A percentile compares a stretch with the other conserved stretches of the same genome.
Conservation (phyloP, 116 monocot genomes). For the Zostera marina region DNA sequence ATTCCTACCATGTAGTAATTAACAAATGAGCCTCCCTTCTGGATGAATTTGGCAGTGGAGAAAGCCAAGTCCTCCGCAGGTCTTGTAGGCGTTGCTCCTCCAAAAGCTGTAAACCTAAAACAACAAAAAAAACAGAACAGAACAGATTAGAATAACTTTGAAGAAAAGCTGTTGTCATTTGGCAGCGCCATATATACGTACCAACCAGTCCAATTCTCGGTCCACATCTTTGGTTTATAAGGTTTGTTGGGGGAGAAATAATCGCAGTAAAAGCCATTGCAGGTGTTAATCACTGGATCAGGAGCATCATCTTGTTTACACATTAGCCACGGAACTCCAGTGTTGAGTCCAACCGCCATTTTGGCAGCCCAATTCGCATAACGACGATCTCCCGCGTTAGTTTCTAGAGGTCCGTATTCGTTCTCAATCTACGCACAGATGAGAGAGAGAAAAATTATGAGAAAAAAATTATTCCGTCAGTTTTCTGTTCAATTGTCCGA, state of each 20-base stretch:
- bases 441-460: not conserved
- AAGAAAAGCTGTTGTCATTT: not conserved
- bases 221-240: slow-evolving; percentile 90
- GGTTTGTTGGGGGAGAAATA: slow-evolving; percentile 68
- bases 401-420: slow-evolving; percentile 82
- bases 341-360: slow-evolving; percentile 76
- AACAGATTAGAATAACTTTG: too few species aligned
- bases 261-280: slow-evolving; percentile 97
- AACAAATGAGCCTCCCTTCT: slow-evolving; percentile 84
- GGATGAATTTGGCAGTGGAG: slow-evolving; percentile 74
- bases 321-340: slow-evolving; percentile 97
- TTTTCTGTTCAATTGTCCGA: not conserved
- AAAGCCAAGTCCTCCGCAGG: slow-evolving; percentile 88
- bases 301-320: slow-evolving; percentile 97
- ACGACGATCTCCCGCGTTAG: slow-evolving; percentile 34
- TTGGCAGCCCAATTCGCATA: slow-evolving; percentile 79
- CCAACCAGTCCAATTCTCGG: slow-evolving; percentile 98
- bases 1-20: slow-evolving; percentile 85
- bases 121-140: not conserved
- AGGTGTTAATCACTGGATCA: slow-evolving; percentile 91
- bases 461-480: not conserved
- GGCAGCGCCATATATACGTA: too few species aligned
- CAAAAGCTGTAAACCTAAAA: slow-evolving; percentile 76
- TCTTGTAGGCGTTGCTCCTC: slow-evolving; percentile 64
- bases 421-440: slow-evolving; percentile 76